Evolutionary conservation across 495 filamentous ascomycete species (phyloP).

Genomic region (Gamarada debralockiae): DNA sequence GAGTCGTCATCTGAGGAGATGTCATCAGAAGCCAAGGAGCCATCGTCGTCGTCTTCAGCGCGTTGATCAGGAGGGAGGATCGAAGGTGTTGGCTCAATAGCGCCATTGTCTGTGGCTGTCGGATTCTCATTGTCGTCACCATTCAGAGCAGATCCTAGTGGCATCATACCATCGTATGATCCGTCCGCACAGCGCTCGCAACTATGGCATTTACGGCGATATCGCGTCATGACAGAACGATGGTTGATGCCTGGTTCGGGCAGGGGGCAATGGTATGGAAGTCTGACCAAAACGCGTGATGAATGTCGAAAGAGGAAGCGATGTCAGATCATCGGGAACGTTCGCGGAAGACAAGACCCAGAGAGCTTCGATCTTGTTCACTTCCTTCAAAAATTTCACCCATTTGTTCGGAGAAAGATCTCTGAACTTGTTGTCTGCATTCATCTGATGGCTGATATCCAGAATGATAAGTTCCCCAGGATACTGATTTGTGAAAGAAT

Average conservation of each 20-base stretch:
- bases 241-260: background rate
- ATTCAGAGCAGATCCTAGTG: background rate
- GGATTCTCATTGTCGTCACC: background rate
- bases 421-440: background rate
- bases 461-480: conserved; percentile 33
- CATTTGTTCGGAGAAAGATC: background rate
- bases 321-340: conserved; percentile 7
- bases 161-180: background rate
- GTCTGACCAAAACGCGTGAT: conserved; percentile 15
- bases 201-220: too few relatives aligned
- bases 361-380: conserved; percentile 13
- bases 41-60: too few relatives aligned
- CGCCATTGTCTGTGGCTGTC: background rate
- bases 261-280: conserved; percentile 1
- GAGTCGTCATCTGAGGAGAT: background rate
- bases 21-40: background rate
- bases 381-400: background rate
- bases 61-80: too few relatives aligned
- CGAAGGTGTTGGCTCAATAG: background rate
- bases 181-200: too few relatives aligned
- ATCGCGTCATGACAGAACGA: background rate
- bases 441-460: conserved; percentile 23
- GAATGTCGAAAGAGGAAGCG: conserved; percentile 15
- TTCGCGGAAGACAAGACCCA: conserved; percentile 4
- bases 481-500: conserved; percentile 27